These are phyloP conservation scores for Fusarium sororula DNA, from an alignment of 2,329 filamentous ascomycete genomes.

Conservation along the genomic window DNA sequence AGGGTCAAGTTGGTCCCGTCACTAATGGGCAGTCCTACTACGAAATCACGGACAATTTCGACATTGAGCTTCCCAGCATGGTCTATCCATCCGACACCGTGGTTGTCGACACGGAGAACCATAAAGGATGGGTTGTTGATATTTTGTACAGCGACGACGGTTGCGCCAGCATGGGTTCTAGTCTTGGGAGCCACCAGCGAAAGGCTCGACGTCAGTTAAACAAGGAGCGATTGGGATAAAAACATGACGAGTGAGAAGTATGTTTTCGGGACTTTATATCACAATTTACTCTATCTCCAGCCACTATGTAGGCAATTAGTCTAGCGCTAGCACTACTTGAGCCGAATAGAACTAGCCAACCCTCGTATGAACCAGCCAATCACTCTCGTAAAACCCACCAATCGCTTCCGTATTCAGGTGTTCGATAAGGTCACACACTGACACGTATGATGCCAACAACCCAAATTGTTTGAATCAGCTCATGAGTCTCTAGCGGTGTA, in stretches of 20 bases:
- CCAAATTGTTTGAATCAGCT: too few species aligned
- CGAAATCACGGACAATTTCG: background rate
- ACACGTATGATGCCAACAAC: too few species aligned
- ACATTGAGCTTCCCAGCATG: background rate
- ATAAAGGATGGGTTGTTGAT: background rate
- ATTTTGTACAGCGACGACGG: background rate
- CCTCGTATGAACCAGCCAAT: background rate
- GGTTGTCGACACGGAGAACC: background rate
- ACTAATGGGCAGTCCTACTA: background rate
- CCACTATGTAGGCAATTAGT: too few species aligned
- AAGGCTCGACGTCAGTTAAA: background rate
- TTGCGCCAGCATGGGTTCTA: background rate
- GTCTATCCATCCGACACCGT: background rate
- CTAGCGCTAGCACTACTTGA: too few species aligned
- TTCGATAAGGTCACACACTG: background rate
- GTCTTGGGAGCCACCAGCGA: background rate
- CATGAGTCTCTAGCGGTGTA: too few species aligned
- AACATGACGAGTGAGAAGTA: too few species aligned
- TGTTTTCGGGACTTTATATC: too few species aligned
- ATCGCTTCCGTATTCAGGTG: background rate
- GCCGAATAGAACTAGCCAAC: background rate
- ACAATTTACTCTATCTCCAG: too few species aligned
- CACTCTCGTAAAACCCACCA: background rate
- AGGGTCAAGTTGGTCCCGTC: background rate
- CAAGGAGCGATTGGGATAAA: too few species aligned